phyloP scores from a whole-genome alignment of 306 rosid genomes.

The Mimosa pudica region DNA sequence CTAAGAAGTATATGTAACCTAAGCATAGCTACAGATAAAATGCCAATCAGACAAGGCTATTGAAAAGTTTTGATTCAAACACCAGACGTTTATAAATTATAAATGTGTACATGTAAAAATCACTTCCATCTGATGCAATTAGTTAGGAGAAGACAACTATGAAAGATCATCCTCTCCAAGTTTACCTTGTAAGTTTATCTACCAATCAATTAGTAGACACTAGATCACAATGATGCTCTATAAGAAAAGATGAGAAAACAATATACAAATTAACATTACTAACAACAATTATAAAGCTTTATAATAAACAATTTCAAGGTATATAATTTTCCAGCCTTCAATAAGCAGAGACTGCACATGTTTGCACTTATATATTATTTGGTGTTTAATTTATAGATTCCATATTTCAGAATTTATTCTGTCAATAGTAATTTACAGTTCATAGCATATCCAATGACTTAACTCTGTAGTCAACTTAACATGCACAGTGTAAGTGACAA shows the following conservation, averaged over 20 bases:
- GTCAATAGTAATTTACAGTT: background rate
- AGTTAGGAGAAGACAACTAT: slow-evolving; percentile 12
- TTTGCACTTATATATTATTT: slow-evolving; percentile 1
- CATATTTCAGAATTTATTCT: background rate
- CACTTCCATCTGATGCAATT: slow-evolving; percentile 9
- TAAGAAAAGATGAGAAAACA: slow-evolving; percentile 13
- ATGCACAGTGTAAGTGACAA: slow-evolving; percentile 22
- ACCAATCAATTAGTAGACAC: slow-evolving; percentile 7
- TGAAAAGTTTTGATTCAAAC: background rate
- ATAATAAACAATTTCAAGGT: background rate
- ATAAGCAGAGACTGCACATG: background rate
- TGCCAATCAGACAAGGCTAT: background rate
- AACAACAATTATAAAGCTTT: slow-evolving; percentile 8
- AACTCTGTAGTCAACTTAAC: slow-evolving; percentile 1
- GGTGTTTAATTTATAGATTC: slow-evolving; percentile 23
- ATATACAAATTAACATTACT: background rate
- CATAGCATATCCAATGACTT: slow-evolving; percentile 25
- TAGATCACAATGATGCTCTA: background rate
- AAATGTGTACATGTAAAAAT: background rate
- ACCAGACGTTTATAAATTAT: background rate
- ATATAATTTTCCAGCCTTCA: slow-evolving; percentile 8
- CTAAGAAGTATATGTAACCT: background rate
- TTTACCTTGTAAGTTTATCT: background rate
- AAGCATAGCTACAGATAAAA: no score
- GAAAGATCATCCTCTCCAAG: background rate